phyloP scores from a whole-genome alignment of 345 rosid genomes.

The Draba incana region DNA sequence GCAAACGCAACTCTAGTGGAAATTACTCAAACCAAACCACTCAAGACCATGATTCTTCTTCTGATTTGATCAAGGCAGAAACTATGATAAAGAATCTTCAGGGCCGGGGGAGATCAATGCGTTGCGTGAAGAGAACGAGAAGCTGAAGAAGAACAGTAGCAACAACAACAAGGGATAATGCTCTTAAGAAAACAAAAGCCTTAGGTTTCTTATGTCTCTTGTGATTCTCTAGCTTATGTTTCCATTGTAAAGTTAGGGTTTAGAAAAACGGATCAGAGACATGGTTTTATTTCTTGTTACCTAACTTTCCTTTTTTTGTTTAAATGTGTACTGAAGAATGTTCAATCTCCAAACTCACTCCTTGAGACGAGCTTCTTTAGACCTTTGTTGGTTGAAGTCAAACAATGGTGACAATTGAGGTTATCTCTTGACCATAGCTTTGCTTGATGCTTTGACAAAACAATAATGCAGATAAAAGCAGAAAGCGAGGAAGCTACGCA shows the following conservation, averaged over 20 bases:
- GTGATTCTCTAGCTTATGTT: neutral
- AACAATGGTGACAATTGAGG: neutral
- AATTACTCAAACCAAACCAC: conserved; percentile 51
- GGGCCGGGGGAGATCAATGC: conserved; percentile 47
- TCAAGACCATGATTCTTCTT: conserved; percentile 60
- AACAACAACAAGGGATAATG: neutral
- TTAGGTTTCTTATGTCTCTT: neutral
- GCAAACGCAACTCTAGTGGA: conserved; percentile 49
- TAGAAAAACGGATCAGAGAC: neutral
- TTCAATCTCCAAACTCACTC: neutral
- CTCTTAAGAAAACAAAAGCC: neutral
- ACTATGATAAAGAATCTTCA: conserved; percentile 59
- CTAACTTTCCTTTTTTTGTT: too few relatives aligned
- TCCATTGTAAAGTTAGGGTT: conserved; percentile 7
- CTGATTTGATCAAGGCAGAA: conserved; percentile 50
- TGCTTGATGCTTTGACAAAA: conserved; percentile 10
- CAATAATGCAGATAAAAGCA: conserved; percentile 68
- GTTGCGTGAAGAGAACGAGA: conserved; percentile 58
- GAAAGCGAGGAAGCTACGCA: conserved; percentile 80
- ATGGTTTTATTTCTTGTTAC: too few relatives aligned
- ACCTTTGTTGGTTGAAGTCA: neutral
- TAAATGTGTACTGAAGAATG: neutral
- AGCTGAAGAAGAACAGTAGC: conserved; percentile 50
- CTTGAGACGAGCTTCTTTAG: neutral
- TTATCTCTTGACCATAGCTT: neutral